phyloP scores from a whole-genome alignment of 495 filamentous ascomycete species.

The Parmelia sp. region DNA sequence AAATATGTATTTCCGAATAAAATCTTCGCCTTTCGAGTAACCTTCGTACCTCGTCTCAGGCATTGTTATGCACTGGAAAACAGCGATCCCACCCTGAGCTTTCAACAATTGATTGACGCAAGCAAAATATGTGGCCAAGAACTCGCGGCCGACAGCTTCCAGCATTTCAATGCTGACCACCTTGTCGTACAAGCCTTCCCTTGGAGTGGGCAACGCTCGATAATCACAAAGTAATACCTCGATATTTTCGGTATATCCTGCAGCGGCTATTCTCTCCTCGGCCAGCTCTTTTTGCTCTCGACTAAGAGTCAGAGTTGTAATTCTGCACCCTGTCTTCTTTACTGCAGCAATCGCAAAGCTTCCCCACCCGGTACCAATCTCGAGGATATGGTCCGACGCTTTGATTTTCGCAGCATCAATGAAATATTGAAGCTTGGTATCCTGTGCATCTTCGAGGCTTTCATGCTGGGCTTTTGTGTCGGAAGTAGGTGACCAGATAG shows the following conservation, averaged over 20 bases:
- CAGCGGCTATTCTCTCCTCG: constrained; percentile 49
- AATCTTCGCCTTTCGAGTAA: constrained; percentile 45
- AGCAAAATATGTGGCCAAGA: constrained; percentile 54
- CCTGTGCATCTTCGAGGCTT: constrained; percentile 56
- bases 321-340: constrained; percentile 50
- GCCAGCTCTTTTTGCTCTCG: constrained; percentile 56
- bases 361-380: constrained; percentile 68
- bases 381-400: constrained; percentile 56
- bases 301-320: constrained; percentile 57
- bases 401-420: constrained; percentile 55
- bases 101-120: constrained; percentile 55
- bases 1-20: constrained; percentile 70
- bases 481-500: constrained; percentile 52
- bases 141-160: constrained; percentile 63
- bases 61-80: constrained; percentile 73
- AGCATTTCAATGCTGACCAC: constrained; percentile 70
- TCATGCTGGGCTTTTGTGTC: constrained; percentile 38
- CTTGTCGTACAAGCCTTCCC: constrained; percentile 54
- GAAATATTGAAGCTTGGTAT: constrained; percentile 56
- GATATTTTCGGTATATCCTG: constrained; percentile 47
- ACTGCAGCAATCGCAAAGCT: constrained; percentile 60
- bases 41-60: constrained; percentile 48
- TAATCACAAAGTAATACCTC: constrained; percentile 58
- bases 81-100: constrained; percentile 54
- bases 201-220: constrained; percentile 45